Evolutionary conservation across 768 basidiomycete genomes (phyloP).

Genomic region (Suillus placidus): DNA sequence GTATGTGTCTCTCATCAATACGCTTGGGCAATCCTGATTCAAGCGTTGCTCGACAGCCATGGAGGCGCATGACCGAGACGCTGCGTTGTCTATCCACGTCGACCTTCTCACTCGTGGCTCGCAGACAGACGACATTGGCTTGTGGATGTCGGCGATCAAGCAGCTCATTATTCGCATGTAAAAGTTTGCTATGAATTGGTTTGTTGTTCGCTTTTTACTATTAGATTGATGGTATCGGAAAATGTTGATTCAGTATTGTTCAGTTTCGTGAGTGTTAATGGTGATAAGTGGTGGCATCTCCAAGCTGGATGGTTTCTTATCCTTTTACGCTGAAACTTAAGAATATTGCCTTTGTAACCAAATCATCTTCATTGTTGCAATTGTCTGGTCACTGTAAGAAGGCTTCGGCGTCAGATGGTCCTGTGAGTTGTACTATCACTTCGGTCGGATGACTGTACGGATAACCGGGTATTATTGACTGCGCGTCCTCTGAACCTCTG

Average conservation of each 20-base stretch:
- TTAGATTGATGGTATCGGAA: constrained; percentile 2
- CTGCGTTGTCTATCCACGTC: constrained; percentile 82
- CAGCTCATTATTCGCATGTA: constrained; percentile 78
- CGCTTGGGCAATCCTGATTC: background rate
- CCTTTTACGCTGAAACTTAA: background rate
- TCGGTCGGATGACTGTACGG: background rate
- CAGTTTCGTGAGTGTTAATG: background rate
- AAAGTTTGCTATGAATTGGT: background rate
- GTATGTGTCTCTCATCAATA: constrained; percentile 42
- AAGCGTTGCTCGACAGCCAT: constrained; percentile 58
- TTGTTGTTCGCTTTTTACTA: constrained; percentile 4
- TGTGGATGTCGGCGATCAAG: constrained; percentile 91
- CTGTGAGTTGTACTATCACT: background rate
- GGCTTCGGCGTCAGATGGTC: background rate
- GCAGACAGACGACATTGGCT: constrained; percentile 78
- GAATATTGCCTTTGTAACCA: background rate
- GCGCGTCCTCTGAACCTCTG: background rate
- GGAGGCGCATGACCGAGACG: constrained; percentile 72
- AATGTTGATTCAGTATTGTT: background rate
- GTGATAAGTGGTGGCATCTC: background rate
- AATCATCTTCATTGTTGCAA: background rate
- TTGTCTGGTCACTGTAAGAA: background rate
- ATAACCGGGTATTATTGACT: background rate
- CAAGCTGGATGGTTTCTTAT: background rate
- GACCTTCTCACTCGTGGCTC: constrained; percentile 81